phyloP scores from a whole-genome alignment of 139 green algal species.

The Penium margaritaceum region DNA sequence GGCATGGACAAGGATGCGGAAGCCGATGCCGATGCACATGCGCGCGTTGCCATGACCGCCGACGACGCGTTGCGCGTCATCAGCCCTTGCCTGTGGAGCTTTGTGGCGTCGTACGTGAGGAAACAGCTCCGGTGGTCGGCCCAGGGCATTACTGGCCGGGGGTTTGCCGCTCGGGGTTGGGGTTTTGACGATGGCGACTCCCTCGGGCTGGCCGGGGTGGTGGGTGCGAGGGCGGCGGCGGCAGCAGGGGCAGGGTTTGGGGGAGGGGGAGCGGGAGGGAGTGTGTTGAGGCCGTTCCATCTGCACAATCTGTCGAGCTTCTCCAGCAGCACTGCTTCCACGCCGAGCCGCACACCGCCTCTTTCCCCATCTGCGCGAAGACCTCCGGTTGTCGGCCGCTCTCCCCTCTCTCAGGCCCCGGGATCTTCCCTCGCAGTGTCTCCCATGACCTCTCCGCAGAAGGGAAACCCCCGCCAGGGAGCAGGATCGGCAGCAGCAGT shows the following conservation, averaged over 20 bases:
- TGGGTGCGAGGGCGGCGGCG: neutral
- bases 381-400: too few relatives aligned
- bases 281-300: neutral
- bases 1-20: too few relatives aligned
- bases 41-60: neutral
- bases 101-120: constrained; percentile 1
- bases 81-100: neutral
- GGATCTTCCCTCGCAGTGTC: neutral
- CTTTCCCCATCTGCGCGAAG: too few relatives aligned
- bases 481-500: too few relatives aligned
- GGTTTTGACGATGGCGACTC: too few relatives aligned
- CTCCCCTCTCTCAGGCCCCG: neutral
- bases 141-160: neutral
- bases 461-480: too few relatives aligned
- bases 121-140: neutral
- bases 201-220: neutral
- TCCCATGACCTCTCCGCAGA: neutral
- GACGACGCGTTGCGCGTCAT: constrained; percentile 1
- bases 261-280: neutral
- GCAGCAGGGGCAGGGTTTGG: neutral
- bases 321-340: neutral
- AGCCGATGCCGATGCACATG: too few relatives aligned
- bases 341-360: too few relatives aligned
- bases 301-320: neutral
- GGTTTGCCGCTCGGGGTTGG: too few relatives aligned